phyloP scores from a whole-genome alignment of 73 alveolate species.

The Halteria grandinella region DNA sequence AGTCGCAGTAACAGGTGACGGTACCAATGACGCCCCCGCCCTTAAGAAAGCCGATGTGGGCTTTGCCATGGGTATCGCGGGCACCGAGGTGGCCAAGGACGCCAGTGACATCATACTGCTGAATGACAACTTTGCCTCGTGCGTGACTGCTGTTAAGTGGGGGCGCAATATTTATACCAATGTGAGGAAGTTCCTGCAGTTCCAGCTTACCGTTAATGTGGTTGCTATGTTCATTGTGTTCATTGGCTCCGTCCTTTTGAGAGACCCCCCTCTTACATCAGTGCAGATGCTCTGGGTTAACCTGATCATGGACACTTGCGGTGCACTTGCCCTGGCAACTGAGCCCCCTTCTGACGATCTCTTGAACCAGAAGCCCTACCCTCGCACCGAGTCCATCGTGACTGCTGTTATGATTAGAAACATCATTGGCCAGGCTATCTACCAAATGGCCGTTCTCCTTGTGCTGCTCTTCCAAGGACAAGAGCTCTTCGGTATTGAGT shows the following conservation, averaged over 20 bases:
- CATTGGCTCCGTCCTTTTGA: conserved; percentile 69
- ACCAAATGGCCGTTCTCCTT: conserved; percentile 55
- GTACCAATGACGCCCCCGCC: conserved; percentile 97
- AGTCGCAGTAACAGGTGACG: conserved; percentile 98
- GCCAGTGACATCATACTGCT: conserved; percentile 91
- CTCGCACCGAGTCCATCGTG: conserved; percentile 79
- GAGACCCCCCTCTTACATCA: conserved; percentile 75
- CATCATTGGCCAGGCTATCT: conserved; percentile 65
- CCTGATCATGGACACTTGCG: conserved; percentile 80
- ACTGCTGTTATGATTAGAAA: conserved; percentile 78
- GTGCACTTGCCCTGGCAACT: conserved; percentile 88
- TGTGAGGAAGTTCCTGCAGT: conserved; percentile 77
- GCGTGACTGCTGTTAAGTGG: conserved; percentile 81
- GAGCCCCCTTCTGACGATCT: conserved; percentile 89
- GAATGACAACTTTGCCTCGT: conserved; percentile 81
- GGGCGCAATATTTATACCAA: conserved; percentile 83
- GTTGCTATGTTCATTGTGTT: conserved; percentile 75
- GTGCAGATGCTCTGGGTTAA: conserved; percentile 86
- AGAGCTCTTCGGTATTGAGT: conserved; percentile 1
- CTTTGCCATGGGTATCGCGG: conserved; percentile 95
- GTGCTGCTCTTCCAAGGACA: conserved; percentile 46
- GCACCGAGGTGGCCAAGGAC: conserved; percentile 96
- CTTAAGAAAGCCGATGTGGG: conserved; percentile 94
- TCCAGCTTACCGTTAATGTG: conserved; percentile 71
- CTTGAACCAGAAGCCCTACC: conserved; percentile 80